Base-by-base conservation (phyloP, 495 filamentous ascomycete genomes). In the Aspergillus campestris region DNA sequence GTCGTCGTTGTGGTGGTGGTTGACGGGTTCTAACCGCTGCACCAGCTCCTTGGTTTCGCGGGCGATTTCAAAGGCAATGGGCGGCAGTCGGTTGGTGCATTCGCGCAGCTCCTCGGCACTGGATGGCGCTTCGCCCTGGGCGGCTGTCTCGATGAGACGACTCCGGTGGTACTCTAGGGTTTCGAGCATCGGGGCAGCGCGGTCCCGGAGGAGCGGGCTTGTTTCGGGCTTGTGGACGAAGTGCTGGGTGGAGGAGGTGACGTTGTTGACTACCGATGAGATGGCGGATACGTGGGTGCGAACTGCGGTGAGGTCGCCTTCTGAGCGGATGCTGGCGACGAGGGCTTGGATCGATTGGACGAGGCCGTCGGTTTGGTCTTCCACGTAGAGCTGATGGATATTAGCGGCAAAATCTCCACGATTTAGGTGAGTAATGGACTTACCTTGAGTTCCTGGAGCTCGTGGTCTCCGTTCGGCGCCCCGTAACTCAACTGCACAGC, bases 31-130 rank as follows among this genome's bases (percentile, higher is more conserved):
- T 27, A 75, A 55, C 29, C 62, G 64, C 31, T 69, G 62, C n/a
- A 72, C 80, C 40, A 89, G 68, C 57, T 87, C 84, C 57, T 89
- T 94, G 46, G 84, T 89, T 62, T 86, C 82, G 34, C 85, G 73
- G 2, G 86, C 89, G 56, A 92, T 83, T 67, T 89, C 86, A 62
- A 94, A 94, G 12, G 88, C 88, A 50, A 94, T 79, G 7, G 87
- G 87, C 12, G 89, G 85, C 36, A 89, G 67, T 38, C 74, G 82
- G 58, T 81, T 81, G 38, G 77, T 83, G 67, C 81, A 82, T 55
- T 75, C 79, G 37, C 76, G 79, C 67, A 79, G 75, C 44, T 76
- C 70, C 31, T 63, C 62, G 15, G 75, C 62, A 13, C 66, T 69
- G 7, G 69, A 70, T 1, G 80, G 69, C 1, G 74, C 68, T 46